phyloP scores from a whole-genome alignment of 2,329 filamentous ascomycete species.

The Pseudocercospora pini-densiflorae region DNA sequence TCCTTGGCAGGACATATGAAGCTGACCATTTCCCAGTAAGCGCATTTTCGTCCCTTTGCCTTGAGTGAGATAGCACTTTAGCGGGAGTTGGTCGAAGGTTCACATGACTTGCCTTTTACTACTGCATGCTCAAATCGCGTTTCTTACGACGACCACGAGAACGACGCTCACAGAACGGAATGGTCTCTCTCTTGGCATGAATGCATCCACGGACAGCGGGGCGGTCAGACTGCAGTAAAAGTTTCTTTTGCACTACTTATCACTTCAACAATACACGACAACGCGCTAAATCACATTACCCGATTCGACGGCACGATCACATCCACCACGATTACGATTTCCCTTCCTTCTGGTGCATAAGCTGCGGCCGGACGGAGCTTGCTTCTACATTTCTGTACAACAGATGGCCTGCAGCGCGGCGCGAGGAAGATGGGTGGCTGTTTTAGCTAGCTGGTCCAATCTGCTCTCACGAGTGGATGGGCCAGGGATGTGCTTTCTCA shows the following conservation, averaged over 20 bases:
- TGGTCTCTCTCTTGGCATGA: constrained; percentile 33
- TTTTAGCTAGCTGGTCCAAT: constrained; percentile 22
- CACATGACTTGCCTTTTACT: constrained; percentile 34
- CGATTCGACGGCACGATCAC: constrained; percentile 15
- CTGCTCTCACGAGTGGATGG: constrained; percentile 22
- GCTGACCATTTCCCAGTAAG: constrained; percentile 37
- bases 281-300: constrained; percentile 14
- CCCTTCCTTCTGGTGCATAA: constrained; percentile 25
- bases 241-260: constrained; percentile 20
- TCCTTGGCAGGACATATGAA: background rate
- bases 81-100: constrained; percentile 44
- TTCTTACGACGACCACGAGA: constrained; percentile 35
- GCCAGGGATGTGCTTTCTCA: constrained; percentile 6
- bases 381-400: constrained; percentile 28
- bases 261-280: constrained; percentile 20
- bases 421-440: constrained; percentile 23
- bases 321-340: constrained; percentile 9
- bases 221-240: constrained; percentile 32
- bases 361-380: constrained; percentile 20
- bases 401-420: constrained; percentile 28
- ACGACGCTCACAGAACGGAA: constrained; percentile 32
- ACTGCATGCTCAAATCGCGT: constrained; percentile 33
- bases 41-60: constrained; percentile 42
- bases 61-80: constrained; percentile 48
- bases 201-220: constrained; percentile 28